Conservation (phyloP, 352 stramenopile species). For the Phytopythium montanum region DNA sequence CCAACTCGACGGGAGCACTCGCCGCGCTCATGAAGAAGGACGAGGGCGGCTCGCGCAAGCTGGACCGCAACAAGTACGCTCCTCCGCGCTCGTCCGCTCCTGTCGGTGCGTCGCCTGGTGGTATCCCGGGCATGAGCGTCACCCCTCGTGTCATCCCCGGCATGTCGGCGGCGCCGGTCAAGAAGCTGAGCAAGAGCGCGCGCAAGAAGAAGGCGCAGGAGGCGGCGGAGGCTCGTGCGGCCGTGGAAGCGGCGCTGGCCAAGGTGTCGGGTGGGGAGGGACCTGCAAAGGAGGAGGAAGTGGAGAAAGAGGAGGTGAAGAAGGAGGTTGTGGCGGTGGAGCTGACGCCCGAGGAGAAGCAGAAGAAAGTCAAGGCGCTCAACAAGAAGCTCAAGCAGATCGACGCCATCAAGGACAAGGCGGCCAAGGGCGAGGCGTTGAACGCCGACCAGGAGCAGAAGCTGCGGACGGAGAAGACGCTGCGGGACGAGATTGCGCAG, state of each 20-base stretch:
- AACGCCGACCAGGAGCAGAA: slow-evolving; percentile 84
- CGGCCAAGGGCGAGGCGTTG: slow-evolving; percentile 58
- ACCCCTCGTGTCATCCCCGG: slow-evolving; percentile 52
- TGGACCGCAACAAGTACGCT: slow-evolving; percentile 85
- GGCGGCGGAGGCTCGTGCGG: slow-evolving; percentile 56
- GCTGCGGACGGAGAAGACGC: slow-evolving; percentile 52
- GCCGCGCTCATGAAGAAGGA: slow-evolving; percentile 93
- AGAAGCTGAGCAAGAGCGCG: slow-evolving; percentile 78
- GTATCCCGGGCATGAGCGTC: slow-evolving; percentile 49
- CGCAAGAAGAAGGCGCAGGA: slow-evolving; percentile 87
- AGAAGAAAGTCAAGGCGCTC: slow-evolving; percentile 81
- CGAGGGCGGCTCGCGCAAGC: slow-evolving; percentile 72
- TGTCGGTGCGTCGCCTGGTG: slow-evolving; percentile 6
- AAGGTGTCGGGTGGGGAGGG: slow-evolving; percentile 26
- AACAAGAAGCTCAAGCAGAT: slow-evolving; percentile 90
- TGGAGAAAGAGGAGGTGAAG: slow-evolving; percentile 7
- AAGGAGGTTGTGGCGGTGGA: slow-evolving; percentile 17
- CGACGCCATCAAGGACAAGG: slow-evolving; percentile 77
- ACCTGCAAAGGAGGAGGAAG: slow-evolving; percentile 18
- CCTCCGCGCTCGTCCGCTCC: slow-evolving; percentile 30
- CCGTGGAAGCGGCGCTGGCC: slow-evolving; percentile 54
- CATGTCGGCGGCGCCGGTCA: slow-evolving; percentile 47
- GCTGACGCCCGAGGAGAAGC: slow-evolving; percentile 73
- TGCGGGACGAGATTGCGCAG: slow-evolving; percentile 64
- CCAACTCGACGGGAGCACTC: slow-evolving; percentile 87